Conservation (phyloP, 192 early-diverging fungal species). For the Coemansia brasiliensis region DNA sequence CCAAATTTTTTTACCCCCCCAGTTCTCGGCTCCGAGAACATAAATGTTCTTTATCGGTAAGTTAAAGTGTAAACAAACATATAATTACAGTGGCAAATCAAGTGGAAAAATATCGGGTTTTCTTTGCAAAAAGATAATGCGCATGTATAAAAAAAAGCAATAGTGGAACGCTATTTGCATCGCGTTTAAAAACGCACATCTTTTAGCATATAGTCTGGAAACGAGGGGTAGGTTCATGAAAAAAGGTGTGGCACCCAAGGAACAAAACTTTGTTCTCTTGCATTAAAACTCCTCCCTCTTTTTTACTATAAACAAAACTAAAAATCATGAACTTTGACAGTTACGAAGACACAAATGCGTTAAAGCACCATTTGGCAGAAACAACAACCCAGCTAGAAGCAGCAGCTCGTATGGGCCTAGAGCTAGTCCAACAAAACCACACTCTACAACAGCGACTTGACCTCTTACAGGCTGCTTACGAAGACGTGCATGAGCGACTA, state of each 20-base stretch:
- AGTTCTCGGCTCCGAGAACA: conserved; percentile 1
- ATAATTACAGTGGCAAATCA: too few species aligned
- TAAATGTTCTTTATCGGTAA: too few species aligned
- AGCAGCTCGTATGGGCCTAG: conserved; percentile 45
- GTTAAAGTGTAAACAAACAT: too few species aligned
- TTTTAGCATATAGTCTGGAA: too few species aligned
- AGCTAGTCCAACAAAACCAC: conserved; percentile 43
- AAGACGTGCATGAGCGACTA: conserved; percentile 33
- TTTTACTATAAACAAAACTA: neutral
- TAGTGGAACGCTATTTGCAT: too few species aligned
- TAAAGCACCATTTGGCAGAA: conserved; percentile 32
- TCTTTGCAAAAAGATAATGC: too few species aligned
- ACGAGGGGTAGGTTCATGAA: too few species aligned
- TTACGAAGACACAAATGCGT: conserved; percentile 22
- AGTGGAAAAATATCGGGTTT: too few species aligned
- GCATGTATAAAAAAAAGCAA: too few species aligned
- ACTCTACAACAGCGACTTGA: conserved; percentile 21
- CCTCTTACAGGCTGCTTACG: conserved; percentile 13
- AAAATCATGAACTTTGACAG: conserved; percentile 6
- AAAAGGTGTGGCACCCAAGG: too few species aligned
- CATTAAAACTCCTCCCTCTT: neutral
- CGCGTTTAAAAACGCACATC: too few species aligned
- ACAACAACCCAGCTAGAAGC: conserved; percentile 35
- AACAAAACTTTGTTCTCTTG: neutral
- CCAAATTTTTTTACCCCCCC: neutral